Evolutionary conservation across 805 yeast genomes (phyloP), one percentile per base, ranked within the genome.

Genomic region (Metschnikowia lochheadii): DNA sequence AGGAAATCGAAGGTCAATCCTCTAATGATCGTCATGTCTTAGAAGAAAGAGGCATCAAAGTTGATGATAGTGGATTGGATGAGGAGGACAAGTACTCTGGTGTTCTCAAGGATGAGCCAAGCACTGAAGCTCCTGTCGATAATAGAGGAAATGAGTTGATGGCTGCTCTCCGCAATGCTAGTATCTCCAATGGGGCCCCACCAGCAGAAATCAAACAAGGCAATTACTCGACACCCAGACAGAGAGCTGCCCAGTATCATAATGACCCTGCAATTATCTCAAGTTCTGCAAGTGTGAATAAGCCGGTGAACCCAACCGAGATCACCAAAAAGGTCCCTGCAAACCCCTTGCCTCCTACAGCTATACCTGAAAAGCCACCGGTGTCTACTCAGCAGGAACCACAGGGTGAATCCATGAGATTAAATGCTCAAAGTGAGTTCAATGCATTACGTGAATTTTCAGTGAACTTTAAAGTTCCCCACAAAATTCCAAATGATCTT

Each of bases 31-130:
- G 80, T 29, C 98, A 94, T 65, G 56, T 91, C 23, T 92, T 96
- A 55, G 99, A 92, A 65, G 99, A 92, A 67, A 82, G 99, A 66
- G 96, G 96, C 23, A 54, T 82, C 14, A 61, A 66, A 15, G 79
- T 86, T 36, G 96, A 88, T 64, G 96, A 88, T 62, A 80, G 87
- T 52, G 96, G 96, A 15, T 57, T 88, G 58, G 98, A 94, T 67
- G 99, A 94, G 70, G 99, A 94, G 67, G 97, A 91, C 67, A 87
- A 87, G 68, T 94, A 91, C 64, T 89, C 97, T 4, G 97, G 97
- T 46, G 99, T 58, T 17, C 44, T 47, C 26, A 50, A 47, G 20
- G 60, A 52, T 14, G 40, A 35, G 3, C 11, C 34, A 18, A 23
- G 23, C 14, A 14, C 46, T 6, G 26, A 44, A 15, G 33, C 38